A percentile compares a stretch with the other conserved stretches of the same genome.
phyloP scores from a whole-genome alignment of 345 rosid genomes.

The Boechera retrofracta region DNA sequence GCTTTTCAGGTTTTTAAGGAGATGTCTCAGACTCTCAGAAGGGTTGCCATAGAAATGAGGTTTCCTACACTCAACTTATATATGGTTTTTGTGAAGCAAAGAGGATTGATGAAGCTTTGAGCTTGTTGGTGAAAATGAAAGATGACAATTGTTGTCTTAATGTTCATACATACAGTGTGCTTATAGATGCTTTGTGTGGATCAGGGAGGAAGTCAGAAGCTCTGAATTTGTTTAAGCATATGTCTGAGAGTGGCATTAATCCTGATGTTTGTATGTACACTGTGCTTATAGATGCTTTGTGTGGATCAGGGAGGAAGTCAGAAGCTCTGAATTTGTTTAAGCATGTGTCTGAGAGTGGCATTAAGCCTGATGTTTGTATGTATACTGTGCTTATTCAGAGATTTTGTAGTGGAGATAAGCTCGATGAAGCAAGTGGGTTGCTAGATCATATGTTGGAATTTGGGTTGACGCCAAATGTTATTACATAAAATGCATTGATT shows the following conservation, averaged over 20 bases:
- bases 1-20: conserved; percentile 54
- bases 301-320: background rate
- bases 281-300: background rate
- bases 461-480: background rate
- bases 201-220: background rate
- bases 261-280: background rate
- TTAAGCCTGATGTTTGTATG: background rate
- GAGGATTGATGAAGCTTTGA: conserved; percentile 61
- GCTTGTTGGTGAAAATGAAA: conserved; percentile 58
- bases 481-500: conserved; percentile 71
- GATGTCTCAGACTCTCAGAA: conserved; percentile 51
- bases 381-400: background rate
- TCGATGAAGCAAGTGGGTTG: background rate
- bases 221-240: background rate
- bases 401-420: background rate
- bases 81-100: conserved; percentile 68
- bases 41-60: conserved; percentile 54
- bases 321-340: background rate
- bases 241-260: background rate
- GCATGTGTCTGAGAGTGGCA: background rate
- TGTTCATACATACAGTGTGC: background rate
- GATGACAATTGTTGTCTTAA: conserved; percentile 64
- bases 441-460: background rate
- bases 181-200: background rate
- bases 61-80: conserved; percentile 67